Evolutionary conservation across 108 stramenopile genomes (phyloP).

Genomic region (Epithemia pelagica): DNA sequence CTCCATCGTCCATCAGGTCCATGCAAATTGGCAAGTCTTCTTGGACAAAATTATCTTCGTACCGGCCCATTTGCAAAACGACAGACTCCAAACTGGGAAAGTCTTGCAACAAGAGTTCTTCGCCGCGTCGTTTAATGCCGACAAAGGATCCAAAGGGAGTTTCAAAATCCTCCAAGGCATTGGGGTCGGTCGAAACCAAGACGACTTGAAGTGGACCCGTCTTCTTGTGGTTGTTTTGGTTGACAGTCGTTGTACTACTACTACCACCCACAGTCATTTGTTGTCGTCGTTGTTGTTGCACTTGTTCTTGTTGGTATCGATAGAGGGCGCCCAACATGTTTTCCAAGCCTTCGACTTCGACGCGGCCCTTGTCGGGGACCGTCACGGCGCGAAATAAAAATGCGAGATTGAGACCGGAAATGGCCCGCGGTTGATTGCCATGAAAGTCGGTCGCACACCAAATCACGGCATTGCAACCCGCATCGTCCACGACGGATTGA

Average conservation of each 20-base stretch:
- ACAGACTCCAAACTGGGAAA: constrained; percentile 46
- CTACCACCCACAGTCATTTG: constrained; percentile 10
- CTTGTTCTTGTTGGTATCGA: constrained; percentile 1
- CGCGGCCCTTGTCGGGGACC: constrained; percentile 68
- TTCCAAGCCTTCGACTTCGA: constrained; percentile 74
- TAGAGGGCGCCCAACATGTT: constrained; percentile 55
- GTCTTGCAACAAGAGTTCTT: constrained; percentile 41
- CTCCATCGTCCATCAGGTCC: constrained; percentile 21
- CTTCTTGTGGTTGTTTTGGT: neutral
- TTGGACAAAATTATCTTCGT: constrained; percentile 70
- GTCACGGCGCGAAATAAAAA: constrained; percentile 79
- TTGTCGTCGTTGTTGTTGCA: constrained; percentile 26
- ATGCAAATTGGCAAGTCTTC: constrained; percentile 52
- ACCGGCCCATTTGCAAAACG: constrained; percentile 62
- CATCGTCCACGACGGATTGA: constrained; percentile 55
- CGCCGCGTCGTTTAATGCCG: constrained; percentile 67
- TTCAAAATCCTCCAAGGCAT: constrained; percentile 64
- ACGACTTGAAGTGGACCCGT: constrained; percentile 50
- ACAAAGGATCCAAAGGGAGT: constrained; percentile 77
- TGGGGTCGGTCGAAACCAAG: constrained; percentile 54
- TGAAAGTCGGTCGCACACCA: constrained; percentile 83
- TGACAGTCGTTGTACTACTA: constrained; percentile 1
- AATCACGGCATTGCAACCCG: constrained; percentile 64
- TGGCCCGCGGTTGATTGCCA: constrained; percentile 62
- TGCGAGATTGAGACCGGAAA: constrained; percentile 60